These are phyloP conservation scores for Nepenthes gracilis DNA, from an alignment of 148 eudicot species.

Conservation along the genomic window DNA sequence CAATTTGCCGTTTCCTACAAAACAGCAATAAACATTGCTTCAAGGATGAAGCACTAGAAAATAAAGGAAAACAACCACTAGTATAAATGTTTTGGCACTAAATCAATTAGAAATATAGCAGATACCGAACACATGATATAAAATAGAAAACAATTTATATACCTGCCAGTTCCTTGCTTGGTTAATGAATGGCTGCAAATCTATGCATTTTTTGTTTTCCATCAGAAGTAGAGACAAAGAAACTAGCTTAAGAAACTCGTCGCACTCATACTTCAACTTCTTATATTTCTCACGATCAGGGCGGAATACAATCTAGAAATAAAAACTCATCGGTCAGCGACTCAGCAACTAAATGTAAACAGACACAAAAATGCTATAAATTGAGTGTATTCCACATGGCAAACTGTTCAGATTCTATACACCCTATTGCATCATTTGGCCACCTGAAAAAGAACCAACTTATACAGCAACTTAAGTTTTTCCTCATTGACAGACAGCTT, in stretches of 20 bases:
- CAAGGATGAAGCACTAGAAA: not conserved
- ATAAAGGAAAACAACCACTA: not conserved
- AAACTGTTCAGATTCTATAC: no score
- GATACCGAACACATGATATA: not conserved
- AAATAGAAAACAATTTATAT: conserved; percentile 1
- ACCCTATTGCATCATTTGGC: no score
- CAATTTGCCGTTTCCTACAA: conserved; percentile 58
- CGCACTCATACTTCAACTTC: conserved; percentile 62
- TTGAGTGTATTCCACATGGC: no score
- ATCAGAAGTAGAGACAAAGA: conserved; percentile 12
- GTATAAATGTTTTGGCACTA: not conserved
- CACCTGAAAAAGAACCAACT: no score
- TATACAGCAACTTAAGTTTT: no score
- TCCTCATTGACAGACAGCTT: no score
- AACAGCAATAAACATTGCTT: conserved; percentile 5
- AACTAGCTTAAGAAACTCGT: conserved; percentile 37
- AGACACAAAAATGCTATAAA: not conserved
- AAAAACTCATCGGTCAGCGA: conserved; percentile 10
- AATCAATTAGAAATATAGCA: not conserved
- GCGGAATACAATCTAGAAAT: conserved; percentile 60
- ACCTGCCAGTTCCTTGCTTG: conserved; percentile 79
- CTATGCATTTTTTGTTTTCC: conserved; percentile 11
- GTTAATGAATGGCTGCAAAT: conserved; percentile 18
- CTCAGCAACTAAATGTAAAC: conserved; percentile 3
- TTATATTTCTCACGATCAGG: conserved; percentile 53